Conservation (phyloP, 352 stramenopile genomes). For the Phytophthora foliorum region DNA sequence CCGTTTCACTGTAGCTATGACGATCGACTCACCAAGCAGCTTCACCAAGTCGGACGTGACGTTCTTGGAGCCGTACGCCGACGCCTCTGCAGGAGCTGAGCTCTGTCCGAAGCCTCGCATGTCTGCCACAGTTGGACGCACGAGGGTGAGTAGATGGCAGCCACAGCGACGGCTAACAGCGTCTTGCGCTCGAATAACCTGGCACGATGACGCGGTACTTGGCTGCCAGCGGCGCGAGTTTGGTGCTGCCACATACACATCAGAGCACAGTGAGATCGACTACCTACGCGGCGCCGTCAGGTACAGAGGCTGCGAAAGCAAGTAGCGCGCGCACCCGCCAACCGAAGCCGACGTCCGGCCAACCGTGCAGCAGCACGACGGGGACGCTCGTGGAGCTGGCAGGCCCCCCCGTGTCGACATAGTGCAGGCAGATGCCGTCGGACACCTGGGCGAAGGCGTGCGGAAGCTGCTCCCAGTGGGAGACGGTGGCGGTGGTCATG, state of each 20-base stretch:
- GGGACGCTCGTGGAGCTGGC: background rate
- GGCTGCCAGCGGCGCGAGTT: conserved; percentile 2
- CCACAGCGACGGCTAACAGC: background rate
- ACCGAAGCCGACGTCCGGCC: background rate
- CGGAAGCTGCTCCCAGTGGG: conserved; percentile 4
- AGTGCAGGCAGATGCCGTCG: conserved; percentile 9
- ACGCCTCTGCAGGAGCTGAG: conserved; percentile 41
- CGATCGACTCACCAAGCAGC: conserved; percentile 39
- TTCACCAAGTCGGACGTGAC: conserved; percentile 44
- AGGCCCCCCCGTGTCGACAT: background rate
- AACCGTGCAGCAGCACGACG: background rate
- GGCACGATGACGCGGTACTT: conserved; percentile 56
- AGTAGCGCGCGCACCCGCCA: background rate
- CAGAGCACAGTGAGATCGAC: background rate
- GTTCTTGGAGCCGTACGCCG: conserved; percentile 51
- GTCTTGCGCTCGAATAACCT: conserved; percentile 16
- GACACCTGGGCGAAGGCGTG: conserved; percentile 1
- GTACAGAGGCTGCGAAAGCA: background rate
- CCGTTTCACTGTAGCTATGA: no score
- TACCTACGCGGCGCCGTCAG: background rate
- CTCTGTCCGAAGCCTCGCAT: conserved; percentile 61
- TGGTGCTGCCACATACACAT: background rate
- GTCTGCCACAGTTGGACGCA: conserved; percentile 23
- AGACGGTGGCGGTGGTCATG: background rate
- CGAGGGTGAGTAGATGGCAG: background rate